Percentiles rank a stretch among this genome's conserved stretches.
These are phyloP conservation scores for Caloboletus inedulis DNA, from an alignment of 1,284 basidiomycete genomes.

Conservation along the genomic window DNA sequence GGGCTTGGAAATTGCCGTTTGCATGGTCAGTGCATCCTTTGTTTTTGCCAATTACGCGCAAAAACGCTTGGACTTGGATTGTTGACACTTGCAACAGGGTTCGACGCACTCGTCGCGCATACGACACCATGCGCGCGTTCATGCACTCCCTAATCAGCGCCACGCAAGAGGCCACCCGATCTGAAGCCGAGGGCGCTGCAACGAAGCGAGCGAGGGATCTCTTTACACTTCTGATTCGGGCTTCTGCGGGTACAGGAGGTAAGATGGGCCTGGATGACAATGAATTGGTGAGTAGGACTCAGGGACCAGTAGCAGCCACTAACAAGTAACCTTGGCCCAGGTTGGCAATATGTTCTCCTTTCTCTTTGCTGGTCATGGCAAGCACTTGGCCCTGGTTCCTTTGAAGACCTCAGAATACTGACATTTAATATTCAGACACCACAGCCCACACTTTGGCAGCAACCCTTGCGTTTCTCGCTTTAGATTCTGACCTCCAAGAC, in stretches of 20 bases:
- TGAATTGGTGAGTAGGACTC: slow-evolving; percentile 41
- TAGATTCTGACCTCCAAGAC: slow-evolving; percentile 46
- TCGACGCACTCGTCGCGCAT: slow-evolving; percentile 29
- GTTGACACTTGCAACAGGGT: slow-evolving; percentile 15
- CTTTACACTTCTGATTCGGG: slow-evolving; percentile 48
- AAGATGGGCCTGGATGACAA: slow-evolving; percentile 45
- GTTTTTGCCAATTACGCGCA: neutral
- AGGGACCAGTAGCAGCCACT: no score
- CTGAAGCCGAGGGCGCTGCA: slow-evolving; percentile 14
- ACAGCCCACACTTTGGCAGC: slow-evolving; percentile 48
- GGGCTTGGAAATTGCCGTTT: slow-evolving; percentile 43
- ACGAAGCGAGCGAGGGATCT: slow-evolving; percentile 34
- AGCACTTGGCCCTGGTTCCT: slow-evolving; percentile 3
- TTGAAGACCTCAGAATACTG: neutral
- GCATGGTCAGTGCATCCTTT: slow-evolving; percentile 33
- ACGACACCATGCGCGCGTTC: slow-evolving; percentile 31
- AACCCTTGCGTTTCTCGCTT: slow-evolving; percentile 44
- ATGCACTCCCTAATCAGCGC: slow-evolving; percentile 42
- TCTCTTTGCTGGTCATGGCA: slow-evolving; percentile 57
- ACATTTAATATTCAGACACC: slow-evolving; percentile 39
- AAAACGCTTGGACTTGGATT: neutral
- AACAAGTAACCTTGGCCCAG: slow-evolving; percentile 26
- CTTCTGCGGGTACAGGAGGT: slow-evolving; percentile 45
- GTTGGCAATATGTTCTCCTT: slow-evolving; percentile 53
- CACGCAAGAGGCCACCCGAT: slow-evolving; percentile 35